phyloP scores from a whole-genome alignment of 192 early-diverging fungal genomes.

The Allomyces javanicus region DNA sequence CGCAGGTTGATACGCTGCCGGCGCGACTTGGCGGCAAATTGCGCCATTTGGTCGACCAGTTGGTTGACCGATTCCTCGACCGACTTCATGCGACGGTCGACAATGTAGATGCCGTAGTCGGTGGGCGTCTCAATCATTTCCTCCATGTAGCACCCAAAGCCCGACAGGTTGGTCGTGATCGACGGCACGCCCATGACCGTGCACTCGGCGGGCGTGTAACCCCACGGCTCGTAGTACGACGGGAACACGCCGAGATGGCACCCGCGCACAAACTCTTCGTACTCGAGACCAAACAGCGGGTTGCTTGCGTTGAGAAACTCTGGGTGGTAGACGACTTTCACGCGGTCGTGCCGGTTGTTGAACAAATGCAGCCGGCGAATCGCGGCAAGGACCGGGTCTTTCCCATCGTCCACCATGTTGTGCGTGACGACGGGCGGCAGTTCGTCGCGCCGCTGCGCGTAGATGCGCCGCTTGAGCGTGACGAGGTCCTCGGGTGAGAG shows the following conservation, averaged over 20 bases:
- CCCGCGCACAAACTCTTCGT: slow-evolving; percentile 95
- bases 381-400: slow-evolving; percentile 69
- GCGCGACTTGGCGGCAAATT: slow-evolving; percentile 83
- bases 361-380: slow-evolving; percentile 63
- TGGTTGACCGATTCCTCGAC: slow-evolving; percentile 84
- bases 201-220: slow-evolving; percentile 94
- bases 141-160: slow-evolving; percentile 95
- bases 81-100: slow-evolving; percentile 77
- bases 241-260: slow-evolving; percentile 95
- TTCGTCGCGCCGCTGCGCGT: slow-evolving; percentile 65
- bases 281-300: slow-evolving; percentile 80
- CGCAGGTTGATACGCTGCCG: slow-evolving; percentile 97
- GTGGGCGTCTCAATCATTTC: slow-evolving; percentile 75
- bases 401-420: slow-evolving; percentile 72
- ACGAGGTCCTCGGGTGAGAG: slow-evolving; percentile 71
- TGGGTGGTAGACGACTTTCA: slow-evolving; percentile 97
- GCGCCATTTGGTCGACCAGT: slow-evolving; percentile 67
- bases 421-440: slow-evolving; percentile 94
- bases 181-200: slow-evolving; percentile 96
- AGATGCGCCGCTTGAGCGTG: slow-evolving; percentile 81
- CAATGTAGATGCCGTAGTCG: slow-evolving; percentile 97
- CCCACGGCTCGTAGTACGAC: slow-evolving; percentile 95
- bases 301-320: slow-evolving; percentile 95
- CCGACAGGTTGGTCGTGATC: slow-evolving; percentile 89
- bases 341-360: slow-evolving; percentile 75